phyloP scores from a whole-genome alignment of 257 asterid genomes.

The Petrea volubilis region DNA sequence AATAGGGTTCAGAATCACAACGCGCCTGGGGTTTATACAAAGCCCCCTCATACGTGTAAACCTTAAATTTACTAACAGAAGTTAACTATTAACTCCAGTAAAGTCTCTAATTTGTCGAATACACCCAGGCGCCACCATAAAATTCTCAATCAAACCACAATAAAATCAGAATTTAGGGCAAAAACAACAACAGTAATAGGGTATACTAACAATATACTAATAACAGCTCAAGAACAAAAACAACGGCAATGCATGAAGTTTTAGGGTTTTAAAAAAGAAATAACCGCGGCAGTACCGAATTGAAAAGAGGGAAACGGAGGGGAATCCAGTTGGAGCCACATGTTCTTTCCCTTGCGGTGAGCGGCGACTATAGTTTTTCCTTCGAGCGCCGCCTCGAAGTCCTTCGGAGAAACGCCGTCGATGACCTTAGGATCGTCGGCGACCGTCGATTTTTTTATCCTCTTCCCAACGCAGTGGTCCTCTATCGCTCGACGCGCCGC shows the following conservation, averaged over 20 bases:
- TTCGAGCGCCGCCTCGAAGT: constrained; percentile 71
- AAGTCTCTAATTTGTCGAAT: constrained; percentile 6
- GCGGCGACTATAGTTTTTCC: constrained; percentile 89
- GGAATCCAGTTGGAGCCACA: constrained; percentile 95
- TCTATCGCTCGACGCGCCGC: constrained; percentile 89
- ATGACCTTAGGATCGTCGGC: constrained; percentile 88
- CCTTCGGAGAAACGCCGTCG: constrained; percentile 68
- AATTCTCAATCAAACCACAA: background rate
- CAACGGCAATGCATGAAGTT: background rate
- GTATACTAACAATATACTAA: background rate
- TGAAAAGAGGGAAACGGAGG: constrained; percentile 97
- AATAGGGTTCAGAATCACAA: background rate
- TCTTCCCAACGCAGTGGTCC: constrained; percentile 85
- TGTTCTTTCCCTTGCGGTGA: constrained; percentile 94
- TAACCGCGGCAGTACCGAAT: constrained; percentile 56
- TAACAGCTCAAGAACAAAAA: background rate
- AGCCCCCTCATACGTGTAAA: background rate
- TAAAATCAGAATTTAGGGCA: background rate
- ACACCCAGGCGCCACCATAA: background rate
- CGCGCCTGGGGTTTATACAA: background rate
- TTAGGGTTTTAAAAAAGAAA: constrained; percentile 30
- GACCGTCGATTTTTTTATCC: constrained; percentile 55
- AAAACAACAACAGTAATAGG: background rate
- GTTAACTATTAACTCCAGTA: constrained; percentile 3
- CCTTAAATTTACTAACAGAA: background rate